Evolutionary conservation across 2,329 filamentous ascomycete species (phyloP).

Genomic region (Trichoderma simmonsii): DNA sequence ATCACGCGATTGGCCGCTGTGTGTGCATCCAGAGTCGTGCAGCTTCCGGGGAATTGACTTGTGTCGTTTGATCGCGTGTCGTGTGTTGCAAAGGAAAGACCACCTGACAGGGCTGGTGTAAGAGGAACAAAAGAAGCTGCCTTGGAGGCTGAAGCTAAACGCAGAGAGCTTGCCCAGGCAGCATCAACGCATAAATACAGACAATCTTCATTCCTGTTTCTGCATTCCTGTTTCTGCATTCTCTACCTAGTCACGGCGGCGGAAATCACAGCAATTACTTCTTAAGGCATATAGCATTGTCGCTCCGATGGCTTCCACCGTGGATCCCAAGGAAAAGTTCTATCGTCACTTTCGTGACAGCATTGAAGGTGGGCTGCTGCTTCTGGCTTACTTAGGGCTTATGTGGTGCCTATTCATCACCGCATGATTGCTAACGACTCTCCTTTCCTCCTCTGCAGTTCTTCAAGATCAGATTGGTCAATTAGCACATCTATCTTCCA

Average conservation of each 20-base stretch:
- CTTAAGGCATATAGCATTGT: neutral
- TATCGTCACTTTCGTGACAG: conserved; percentile 79
- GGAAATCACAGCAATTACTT: neutral
- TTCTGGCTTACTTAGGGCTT: neutral
- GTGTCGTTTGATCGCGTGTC: conserved; percentile 2
- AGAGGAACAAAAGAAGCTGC: neutral
- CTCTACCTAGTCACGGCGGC: neutral
- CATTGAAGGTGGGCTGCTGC: conserved; percentile 57
- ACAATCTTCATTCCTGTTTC: neutral
- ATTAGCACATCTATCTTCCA: conserved; percentile 58
- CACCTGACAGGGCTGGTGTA: conserved; percentile 4
- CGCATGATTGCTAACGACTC: neutral
- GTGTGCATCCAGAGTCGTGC: neutral
- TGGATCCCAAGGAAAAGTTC: conserved; percentile 68
- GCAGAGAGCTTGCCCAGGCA: neutral
- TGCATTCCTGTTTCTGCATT: neutral
- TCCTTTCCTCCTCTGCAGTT: conserved; percentile 43
- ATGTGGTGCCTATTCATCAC: neutral
- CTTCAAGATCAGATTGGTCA: conserved; percentile 73
- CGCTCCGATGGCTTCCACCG: conserved; percentile 16
- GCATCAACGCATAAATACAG: neutral
- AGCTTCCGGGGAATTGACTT: neutral
- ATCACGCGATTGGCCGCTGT: neutral
- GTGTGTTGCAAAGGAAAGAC: neutral
- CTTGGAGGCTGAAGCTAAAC: neutral